These are phyloP conservation scores for Candida mattraensis DNA, from an alignment of 805 yeast species.

Conservation along the genomic window DNA sequence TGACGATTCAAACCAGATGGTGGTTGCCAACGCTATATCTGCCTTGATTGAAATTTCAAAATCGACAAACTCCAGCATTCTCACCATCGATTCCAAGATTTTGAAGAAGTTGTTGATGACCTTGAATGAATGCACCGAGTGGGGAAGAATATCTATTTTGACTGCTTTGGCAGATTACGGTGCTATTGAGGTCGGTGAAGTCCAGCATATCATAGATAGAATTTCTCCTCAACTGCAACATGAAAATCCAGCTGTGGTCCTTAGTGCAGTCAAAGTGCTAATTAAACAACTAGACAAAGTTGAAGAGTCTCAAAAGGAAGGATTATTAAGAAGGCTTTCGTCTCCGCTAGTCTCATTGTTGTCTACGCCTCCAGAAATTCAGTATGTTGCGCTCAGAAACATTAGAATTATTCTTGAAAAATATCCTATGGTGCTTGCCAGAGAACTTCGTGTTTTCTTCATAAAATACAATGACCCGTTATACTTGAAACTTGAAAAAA, in stretches of 20 bases:
- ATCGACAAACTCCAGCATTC: constrained; percentile 29
- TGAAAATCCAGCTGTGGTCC: constrained; percentile 92
- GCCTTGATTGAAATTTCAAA: constrained; percentile 75
- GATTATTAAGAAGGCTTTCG: constrained; percentile 65
- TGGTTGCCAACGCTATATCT: constrained; percentile 89
- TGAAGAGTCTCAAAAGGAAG: constrained; percentile 36
- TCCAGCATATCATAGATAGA: constrained; percentile 82
- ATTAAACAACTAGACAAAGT: constrained; percentile 62
- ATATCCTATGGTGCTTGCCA: constrained; percentile 74
- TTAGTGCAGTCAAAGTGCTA: constrained; percentile 79
- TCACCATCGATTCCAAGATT: constrained; percentile 40
- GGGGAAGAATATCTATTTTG: constrained; percentile 94
- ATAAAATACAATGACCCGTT: constrained; percentile 84
- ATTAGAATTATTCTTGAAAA: constrained; percentile 86
- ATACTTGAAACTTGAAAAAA: constrained; percentile 72
- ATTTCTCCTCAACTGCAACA: constrained; percentile 95
- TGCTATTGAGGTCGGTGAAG: constrained; percentile 59
- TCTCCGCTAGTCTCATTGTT: constrained; percentile 87
- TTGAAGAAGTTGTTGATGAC: constrained; percentile 72
- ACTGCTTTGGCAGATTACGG: constrained; percentile 75
- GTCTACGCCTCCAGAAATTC: constrained; percentile 90
- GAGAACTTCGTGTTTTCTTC: constrained; percentile 86
- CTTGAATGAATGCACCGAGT: constrained; percentile 95
- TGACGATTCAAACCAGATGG: constrained; percentile 93
- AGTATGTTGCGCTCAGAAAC: constrained; percentile 88